These are phyloP conservation scores for Lachancea lanzarotensis DNA, from an alignment of 805 yeast species.

Conservation along the genomic window DNA sequence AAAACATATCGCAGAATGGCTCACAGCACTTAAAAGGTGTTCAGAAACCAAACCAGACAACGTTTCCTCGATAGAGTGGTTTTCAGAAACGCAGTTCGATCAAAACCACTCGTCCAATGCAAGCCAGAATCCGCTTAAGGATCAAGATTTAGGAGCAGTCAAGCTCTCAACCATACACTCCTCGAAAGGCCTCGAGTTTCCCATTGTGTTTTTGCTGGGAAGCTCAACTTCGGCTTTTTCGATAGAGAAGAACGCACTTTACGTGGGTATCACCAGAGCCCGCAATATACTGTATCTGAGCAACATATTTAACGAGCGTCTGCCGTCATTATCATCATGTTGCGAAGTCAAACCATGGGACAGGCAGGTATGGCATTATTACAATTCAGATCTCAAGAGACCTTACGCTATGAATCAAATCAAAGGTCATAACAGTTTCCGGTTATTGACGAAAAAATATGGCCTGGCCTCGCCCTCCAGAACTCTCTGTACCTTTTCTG, in stretches of 20 bases:
- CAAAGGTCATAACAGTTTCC: constrained; percentile 6
- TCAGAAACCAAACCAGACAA: constrained; percentile 22
- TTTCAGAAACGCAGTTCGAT: constrained; percentile 30
- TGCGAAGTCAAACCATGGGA: constrained; percentile 8
- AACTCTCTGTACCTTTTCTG: neutral
- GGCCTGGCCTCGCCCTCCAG: constrained; percentile 7
- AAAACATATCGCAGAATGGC: constrained; percentile 33
- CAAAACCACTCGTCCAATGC: constrained; percentile 15
- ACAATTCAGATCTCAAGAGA: constrained; percentile 20
- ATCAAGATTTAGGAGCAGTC: constrained; percentile 27
- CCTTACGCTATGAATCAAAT: neutral
- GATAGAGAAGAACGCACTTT: constrained; percentile 40
- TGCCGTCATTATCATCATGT: neutral
- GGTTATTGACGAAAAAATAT: constrained; percentile 11
- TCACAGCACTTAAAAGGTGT: constrained; percentile 32
- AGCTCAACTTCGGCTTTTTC: constrained; percentile 11
- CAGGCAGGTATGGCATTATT: constrained; percentile 27
- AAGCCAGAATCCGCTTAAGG: neutral
- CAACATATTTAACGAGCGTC: constrained; percentile 16
- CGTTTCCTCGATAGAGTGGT: constrained; percentile 25
- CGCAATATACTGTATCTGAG: constrained; percentile 31
- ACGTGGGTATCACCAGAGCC: constrained; percentile 67
- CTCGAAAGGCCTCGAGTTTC: constrained; percentile 70
- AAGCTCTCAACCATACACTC: constrained; percentile 65
- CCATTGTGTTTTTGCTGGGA: constrained; percentile 50